Evolutionary conservation across 2,329 filamentous ascomycete species (phyloP).

Genomic region (Pseudogymnoascus sp.): DNA sequence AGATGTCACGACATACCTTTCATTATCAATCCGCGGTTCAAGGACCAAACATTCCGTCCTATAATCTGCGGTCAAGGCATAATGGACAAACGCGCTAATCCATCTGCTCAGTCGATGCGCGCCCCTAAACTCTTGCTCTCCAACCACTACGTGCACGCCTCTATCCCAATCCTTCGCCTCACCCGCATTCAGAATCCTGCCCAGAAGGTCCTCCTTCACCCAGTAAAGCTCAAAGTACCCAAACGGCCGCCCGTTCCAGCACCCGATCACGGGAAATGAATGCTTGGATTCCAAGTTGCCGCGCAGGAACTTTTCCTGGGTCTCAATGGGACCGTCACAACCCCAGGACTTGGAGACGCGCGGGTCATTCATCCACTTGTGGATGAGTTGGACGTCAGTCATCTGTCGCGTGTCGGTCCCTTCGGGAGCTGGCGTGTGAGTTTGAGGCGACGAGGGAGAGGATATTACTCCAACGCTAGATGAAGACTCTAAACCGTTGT

Average conservation of each 20-base stretch:
- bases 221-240: constrained; percentile 98
- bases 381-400: constrained; percentile 59
- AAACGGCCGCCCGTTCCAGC: constrained; percentile 92
- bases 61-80: constrained; percentile 66
- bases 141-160: constrained; percentile 80
- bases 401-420: constrained; percentile 20
- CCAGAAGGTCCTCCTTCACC: constrained; percentile 85
- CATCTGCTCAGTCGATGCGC: constrained; percentile 67
- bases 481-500: constrained; percentile 46
- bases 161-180: constrained; percentile 73
- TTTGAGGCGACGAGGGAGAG: constrained; percentile 42
- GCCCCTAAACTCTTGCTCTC: constrained; percentile 85
- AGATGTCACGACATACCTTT: constrained; percentile 52
- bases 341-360: constrained; percentile 86
- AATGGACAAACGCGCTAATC: constrained; percentile 82
- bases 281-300: constrained; percentile 57
- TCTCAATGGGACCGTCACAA: constrained; percentile 43
- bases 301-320: constrained; percentile 60
- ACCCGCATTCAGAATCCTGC: constrained; percentile 53
- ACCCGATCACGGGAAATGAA: constrained; percentile 82
- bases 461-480: constrained; percentile 11
- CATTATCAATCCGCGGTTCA: constrained; percentile 87
- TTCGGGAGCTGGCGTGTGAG: constrained; percentile 37
- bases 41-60: constrained; percentile 76
- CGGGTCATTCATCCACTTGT: constrained; percentile 81